Evolutionary conservation across 2,329 filamentous ascomycete species (phyloP).

Genomic region (Lecanoromycetidae sp.): DNA sequence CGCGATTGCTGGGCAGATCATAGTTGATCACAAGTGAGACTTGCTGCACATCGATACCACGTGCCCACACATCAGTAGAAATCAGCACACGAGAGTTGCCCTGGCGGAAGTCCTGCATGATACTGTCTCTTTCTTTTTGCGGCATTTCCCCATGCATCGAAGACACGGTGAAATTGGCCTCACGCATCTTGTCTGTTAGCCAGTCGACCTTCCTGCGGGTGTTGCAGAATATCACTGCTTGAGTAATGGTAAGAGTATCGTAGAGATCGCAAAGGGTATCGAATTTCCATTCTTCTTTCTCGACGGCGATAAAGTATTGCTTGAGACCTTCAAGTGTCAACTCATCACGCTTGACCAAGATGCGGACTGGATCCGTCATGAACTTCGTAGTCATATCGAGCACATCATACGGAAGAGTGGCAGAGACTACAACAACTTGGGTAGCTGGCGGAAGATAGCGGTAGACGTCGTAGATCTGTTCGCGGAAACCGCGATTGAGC

Average conservation of each 20-base stretch:
- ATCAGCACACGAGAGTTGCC: conserved; percentile 94
- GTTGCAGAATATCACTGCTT: conserved; percentile 99
- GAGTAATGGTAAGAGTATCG: conserved; percentile 95
- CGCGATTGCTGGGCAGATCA: conserved; percentile 92
- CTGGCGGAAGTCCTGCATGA: conserved; percentile 98
- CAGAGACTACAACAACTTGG: conserved; percentile 95
- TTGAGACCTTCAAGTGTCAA: conserved; percentile 94
- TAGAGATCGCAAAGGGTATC: conserved; percentile 97
- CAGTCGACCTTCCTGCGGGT: conserved; percentile 98
- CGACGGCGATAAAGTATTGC: conserved; percentile 98
- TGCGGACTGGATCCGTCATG: conserved; percentile 95
- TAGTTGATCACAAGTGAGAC: conserved; percentile 99
- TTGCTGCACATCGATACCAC: conserved; percentile 97
- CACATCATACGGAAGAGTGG: conserved; percentile 93
- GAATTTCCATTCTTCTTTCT: conserved; percentile 99
- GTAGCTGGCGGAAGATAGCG: conserved; percentile 91
- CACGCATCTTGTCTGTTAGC: conserved; percentile 98
- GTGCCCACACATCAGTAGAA: conserved; percentile 94
- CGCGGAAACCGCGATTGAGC: conserved; percentile 87
- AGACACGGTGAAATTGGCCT: conserved; percentile 95
- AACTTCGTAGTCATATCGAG: conserved; percentile 99
- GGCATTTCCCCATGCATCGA: conserved; percentile 99
- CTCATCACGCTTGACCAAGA: conserved; percentile 97
- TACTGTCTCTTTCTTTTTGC: conserved; percentile 93
- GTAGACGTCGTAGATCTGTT: conserved; percentile 99